Percentiles rank a stretch among this genome's conserved stretches.
phyloP scores from a whole-genome alignment of 2,329 filamentous ascomycete genomes.

The Curvularia verruculosa region DNA sequence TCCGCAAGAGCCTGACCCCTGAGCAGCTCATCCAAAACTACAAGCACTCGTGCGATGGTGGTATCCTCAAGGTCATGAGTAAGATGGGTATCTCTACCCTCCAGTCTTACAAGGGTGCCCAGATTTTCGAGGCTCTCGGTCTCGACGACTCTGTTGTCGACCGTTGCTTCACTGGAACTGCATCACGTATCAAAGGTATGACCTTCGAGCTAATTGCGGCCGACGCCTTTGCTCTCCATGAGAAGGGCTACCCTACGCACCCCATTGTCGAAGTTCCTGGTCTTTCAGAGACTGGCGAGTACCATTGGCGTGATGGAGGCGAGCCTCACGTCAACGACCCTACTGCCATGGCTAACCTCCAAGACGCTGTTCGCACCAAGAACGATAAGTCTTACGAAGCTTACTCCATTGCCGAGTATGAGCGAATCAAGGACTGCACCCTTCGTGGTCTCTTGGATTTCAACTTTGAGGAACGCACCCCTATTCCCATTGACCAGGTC shows the following conservation, averaged over 20 bases:
- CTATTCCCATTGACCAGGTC: conserved; percentile 93
- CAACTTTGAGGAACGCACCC: conserved; percentile 83
- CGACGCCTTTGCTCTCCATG: conserved; percentile 93
- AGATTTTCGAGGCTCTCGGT: conserved; percentile 96
- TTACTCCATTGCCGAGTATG: conserved; percentile 90
- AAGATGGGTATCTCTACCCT: conserved; percentile 99
- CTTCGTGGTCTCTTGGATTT: conserved; percentile 94
- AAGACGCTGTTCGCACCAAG: conserved; percentile 94
- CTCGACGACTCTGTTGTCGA: conserved; percentile 92
- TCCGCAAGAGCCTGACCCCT: conserved; percentile 84
- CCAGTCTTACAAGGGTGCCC: conserved; percentile 95
- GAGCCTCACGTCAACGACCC: conserved; percentile 96
- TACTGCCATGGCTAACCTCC: conserved; percentile 92
- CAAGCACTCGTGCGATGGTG: conserved; percentile 94
- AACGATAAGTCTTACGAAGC: conserved; percentile 99
- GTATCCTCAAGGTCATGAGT: conserved; percentile 98
- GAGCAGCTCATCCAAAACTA: conserved; percentile 91
- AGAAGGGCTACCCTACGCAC: conserved; percentile 86
- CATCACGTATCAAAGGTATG: conserved; percentile 90
- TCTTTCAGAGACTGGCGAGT: conserved; percentile 90
- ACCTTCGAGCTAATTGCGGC: conserved; percentile 93
- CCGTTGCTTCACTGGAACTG: conserved; percentile 91
- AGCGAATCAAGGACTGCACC: conserved; percentile 96
- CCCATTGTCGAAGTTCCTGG: conserved; percentile 77
- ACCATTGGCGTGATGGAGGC: conserved; percentile 97